Base-by-base conservation (phyloP, 225 moss, liverwort and hornwort genomes). In the Bryoerythrophyllum caledonicum region DNA sequence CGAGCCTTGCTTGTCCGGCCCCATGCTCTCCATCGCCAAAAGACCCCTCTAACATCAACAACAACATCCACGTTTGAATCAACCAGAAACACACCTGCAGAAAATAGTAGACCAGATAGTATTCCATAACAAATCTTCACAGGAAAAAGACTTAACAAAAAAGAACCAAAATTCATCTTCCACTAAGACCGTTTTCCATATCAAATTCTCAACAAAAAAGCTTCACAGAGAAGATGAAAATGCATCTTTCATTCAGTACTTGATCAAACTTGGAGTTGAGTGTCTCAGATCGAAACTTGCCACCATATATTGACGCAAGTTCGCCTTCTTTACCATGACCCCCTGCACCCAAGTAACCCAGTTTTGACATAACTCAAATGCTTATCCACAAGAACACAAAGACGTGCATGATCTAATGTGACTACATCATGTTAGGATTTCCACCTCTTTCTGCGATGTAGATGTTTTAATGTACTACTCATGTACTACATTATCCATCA, bases 11-110 rank as follows among this genome's bases (percentile, higher is more conserved):
- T 85, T 86, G 67, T 81, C 83, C 0, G 81, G 86, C 1, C 90
- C 92, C 85, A 88, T 88, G 63, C 88, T 88, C 71, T 88, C 78
- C 92, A 90, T 92, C 4, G 90, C 92, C 68, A 92, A 73, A 10
- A 90, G 84, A 27, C 92, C 92, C 75, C 76, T 88, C 90, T 90
- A 82, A 65, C 24, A 59, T 32, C n/a, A n/a, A 38, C 67, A 17
- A 61, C 51, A 21, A 17, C 19, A 52, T 7, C 63, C n/a, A 23
- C 46, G 44, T 21, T n/a, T 65, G 15, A 26, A 19, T 38, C 10
- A 38, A 38, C 34, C 17, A 37, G 17, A 41, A 4, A 7, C n/a
- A n/a, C 44, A 21, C 48, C 30, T 40, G 28, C n/a, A n/a, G 38
- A 9, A 8, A 38, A 8, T 38, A 32, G 5, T 8, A 37, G 21